A percentile compares a stretch with the other conserved stretches of the same genome.
phyloP scores from a whole-genome alignment of 2,329 filamentous ascomycete genomes.

The Neoascochyta sp. region DNA sequence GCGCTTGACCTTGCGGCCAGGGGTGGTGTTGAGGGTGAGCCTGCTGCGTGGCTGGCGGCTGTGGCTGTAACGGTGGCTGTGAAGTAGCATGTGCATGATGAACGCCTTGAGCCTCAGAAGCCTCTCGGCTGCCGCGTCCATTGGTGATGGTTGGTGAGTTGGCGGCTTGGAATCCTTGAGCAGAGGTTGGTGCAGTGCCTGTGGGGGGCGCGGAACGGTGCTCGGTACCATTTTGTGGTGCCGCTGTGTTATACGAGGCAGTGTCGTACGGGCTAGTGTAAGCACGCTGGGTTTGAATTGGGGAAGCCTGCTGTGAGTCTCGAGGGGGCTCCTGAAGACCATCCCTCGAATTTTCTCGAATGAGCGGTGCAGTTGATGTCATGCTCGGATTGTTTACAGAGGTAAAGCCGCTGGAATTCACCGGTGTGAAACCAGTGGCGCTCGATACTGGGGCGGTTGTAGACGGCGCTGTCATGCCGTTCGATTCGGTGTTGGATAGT shows the following conservation, averaged over 20 bases:
- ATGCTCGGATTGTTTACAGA: conserved; percentile 23
- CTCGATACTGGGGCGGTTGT: conserved; percentile 8
- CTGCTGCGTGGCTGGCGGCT: too few relatives aligned
- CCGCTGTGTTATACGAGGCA: conserved; percentile 12
- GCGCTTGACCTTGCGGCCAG: conserved; percentile 6
- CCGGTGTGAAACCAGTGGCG: conserved; percentile 17
- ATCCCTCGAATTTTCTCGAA: conserved; percentile 7
- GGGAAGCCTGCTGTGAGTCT: conserved; percentile 13
- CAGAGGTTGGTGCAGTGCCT: conserved; percentile 5
- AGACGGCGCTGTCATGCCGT: conserved; percentile 19
- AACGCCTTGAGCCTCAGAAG: conserved; percentile 15
- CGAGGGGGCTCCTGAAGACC: too few relatives aligned
- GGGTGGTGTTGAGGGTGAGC: conserved; percentile 2
- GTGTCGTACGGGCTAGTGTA: conserved; percentile 33
- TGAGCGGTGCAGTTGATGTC: conserved; percentile 15
- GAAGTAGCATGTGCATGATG: conserved; percentile 13
- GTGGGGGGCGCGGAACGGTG: conserved; percentile 13
- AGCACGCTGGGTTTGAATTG: conserved; percentile 10
- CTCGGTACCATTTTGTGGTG: conserved; percentile 11
- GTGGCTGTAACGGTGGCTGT: conserved; percentile 8
- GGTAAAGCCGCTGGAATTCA: conserved; percentile 22
- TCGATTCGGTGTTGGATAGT: conserved; percentile 29
- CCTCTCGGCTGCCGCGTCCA: conserved; percentile 16
- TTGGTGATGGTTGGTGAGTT: conserved; percentile 14
- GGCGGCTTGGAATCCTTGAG: conserved; percentile 11